These are phyloP conservation scores for Clavispora fructus DNA, from an alignment of 805 yeast species.

Conservation along the genomic window DNA sequence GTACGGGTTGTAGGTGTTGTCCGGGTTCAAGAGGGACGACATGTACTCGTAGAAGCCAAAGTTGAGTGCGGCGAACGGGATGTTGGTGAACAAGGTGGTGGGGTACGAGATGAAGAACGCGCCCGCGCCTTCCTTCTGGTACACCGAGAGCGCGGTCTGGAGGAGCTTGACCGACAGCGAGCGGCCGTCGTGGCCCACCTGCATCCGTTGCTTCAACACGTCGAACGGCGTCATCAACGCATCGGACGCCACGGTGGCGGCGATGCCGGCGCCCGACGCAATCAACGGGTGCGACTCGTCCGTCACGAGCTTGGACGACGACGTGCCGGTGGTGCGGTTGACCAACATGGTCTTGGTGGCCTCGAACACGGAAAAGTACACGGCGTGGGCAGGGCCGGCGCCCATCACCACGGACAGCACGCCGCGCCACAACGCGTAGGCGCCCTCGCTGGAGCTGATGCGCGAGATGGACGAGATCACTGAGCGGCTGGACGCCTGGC, in stretches of 20 bases:
- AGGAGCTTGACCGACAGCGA: conserved; percentile 26
- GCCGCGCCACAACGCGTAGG: conserved; percentile 87
- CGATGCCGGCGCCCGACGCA: conserved; percentile 83
- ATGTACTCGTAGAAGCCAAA: conserved; percentile 88
- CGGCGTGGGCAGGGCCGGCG: conserved; percentile 99
- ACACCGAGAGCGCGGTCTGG: conserved; percentile 43
- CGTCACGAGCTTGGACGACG: conserved; percentile 43
- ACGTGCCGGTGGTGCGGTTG: conserved; percentile 31
- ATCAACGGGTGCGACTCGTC: conserved; percentile 72
- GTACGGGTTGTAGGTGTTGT: conserved; percentile 75
- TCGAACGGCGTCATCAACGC: conserved; percentile 98
- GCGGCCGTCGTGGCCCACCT: conserved; percentile 23
- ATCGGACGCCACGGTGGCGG: conserved; percentile 89
- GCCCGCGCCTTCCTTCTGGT: conserved; percentile 58
- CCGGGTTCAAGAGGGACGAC: conserved; percentile 75
- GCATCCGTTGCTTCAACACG: conserved; percentile 94
- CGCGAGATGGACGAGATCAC: conserved; percentile 64
- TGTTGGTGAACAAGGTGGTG: conserved; percentile 83
- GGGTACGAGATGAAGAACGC: conserved; percentile 93
- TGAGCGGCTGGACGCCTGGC: conserved; percentile 26
- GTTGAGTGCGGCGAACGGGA: conserved; percentile 92
- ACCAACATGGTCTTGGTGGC: conserved; percentile 58
- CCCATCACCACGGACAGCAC: conserved; percentile 87
- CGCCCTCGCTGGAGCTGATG: conserved; percentile 85
- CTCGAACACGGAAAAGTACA: conserved; percentile 93